Evolutionary conservation across 805 yeast species (phyloP), one percentile per base, ranked within the genome.

Genomic region (Teunomyces aglyptinius): DNA sequence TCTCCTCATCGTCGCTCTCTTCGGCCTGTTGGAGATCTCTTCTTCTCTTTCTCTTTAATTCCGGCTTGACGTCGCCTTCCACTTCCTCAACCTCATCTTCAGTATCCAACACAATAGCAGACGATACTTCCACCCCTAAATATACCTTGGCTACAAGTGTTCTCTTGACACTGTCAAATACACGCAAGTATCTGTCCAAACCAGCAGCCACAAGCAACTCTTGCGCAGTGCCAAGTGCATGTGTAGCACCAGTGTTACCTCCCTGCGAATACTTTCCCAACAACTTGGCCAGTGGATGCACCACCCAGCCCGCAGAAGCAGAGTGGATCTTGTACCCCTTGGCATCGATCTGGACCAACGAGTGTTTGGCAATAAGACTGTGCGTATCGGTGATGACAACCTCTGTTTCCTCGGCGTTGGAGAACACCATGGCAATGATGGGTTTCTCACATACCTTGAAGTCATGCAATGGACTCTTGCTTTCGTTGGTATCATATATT

Each of bases 181-280:
- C 88, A 48, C 97, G 77, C 22, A 89, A 73, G 57, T 89, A 92
- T 57, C 96, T 76, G 60, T 94, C 99, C 18, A 91, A 75, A 0
- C 97, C 96, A 38, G 96, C 97, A 15, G 88, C 75, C 2, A 83
- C 82, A 6, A 91, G 58, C 24, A 85, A 59, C 7, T 73, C 72
- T 4, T 70, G 67, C 8, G 69, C 64, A 10, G 47, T 46, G 47
- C 73, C 75, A 38, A 86, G 82, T 1, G 90, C 84, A 48, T 95
- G 91, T 19, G 83, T 84, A 8, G 89, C 81, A 18, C 94, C 96
- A 32, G 83, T 80, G 50, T 71, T 70, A 1, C 70, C 69, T 10
- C 76, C 76, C 47, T 62, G 69, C 2, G 67, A 56, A 60, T 73
- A 88, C 59, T 88, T 86, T 1, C 91, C 94, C 10, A 83, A 57